Evolutionary conservation across 495 filamentous ascomycete species (phyloP).

Genomic region (Corynascus novoguineensis): DNA sequence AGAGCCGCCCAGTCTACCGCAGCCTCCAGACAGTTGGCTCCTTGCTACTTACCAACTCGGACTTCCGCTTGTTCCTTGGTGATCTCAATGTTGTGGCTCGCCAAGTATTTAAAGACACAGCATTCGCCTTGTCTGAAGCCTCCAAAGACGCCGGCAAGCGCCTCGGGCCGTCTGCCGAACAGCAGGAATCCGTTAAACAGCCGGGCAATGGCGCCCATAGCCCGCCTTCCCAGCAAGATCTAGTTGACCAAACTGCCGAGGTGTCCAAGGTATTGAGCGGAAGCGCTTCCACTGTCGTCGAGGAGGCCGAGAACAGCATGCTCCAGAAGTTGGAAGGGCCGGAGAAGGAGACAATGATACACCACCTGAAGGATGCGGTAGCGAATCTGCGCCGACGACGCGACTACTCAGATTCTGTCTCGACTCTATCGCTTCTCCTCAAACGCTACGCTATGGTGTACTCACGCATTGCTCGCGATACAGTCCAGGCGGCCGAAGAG

Average conservation of each 20-base stretch:
- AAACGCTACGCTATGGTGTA: constrained; percentile 74
- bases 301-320: constrained; percentile 59
- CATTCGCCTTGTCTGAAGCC: constrained; percentile 64
- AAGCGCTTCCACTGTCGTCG: constrained; percentile 59
- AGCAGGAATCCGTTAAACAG: constrained; percentile 52
- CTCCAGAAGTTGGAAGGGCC: constrained; percentile 62
- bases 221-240: constrained; percentile 52
- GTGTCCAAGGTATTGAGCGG: constrained; percentile 58
- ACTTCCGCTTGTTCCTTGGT: constrained; percentile 82
- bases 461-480: constrained; percentile 60
- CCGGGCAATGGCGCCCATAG: constrained; percentile 50
- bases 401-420: constrained; percentile 82
- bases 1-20: constrained; percentile 55
- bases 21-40: constrained; percentile 79
- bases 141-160: constrained; percentile 68
- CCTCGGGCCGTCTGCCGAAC: constrained; percentile 59
- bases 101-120: constrained; percentile 83
- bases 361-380: constrained; percentile 72
- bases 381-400: constrained; percentile 64
- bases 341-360: constrained; percentile 65
- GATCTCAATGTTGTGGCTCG: constrained; percentile 74
- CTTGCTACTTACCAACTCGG: constrained; percentile 79
- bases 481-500: constrained; percentile 56
- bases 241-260: constrained; percentile 57
- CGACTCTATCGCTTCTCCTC: constrained; percentile 67